phyloP scores from a whole-genome alignment of 192 early-diverging fungal species.

The Coemansia sp. region DNA sequence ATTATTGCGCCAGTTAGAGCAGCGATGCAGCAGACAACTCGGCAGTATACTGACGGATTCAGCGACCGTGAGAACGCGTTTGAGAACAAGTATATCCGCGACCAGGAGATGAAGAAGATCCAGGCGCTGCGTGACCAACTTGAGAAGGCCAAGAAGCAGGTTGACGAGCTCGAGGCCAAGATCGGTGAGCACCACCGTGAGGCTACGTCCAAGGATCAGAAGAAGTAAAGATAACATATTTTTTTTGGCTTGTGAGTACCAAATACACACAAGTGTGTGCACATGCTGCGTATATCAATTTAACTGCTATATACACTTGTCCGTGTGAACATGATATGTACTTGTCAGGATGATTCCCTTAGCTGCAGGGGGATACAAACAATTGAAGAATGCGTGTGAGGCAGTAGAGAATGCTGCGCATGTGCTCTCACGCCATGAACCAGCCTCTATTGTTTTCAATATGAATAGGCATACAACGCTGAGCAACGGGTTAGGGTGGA shows the following conservation, averaged over 20 bases:
- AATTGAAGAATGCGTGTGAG: neutral
- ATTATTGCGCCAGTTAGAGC: slow-evolving; percentile 15
- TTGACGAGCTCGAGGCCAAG: slow-evolving; percentile 36
- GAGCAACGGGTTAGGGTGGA: neutral
- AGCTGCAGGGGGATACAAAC: neutral
- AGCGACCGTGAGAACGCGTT: slow-evolving; percentile 53
- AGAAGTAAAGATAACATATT: slow-evolving; percentile 23
- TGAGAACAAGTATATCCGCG: slow-evolving; percentile 58
- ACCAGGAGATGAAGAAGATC: slow-evolving; percentile 47
- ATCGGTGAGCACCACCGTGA: slow-evolving; percentile 26
- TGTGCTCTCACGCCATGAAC: neutral
- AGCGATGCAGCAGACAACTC: slow-evolving; percentile 20
- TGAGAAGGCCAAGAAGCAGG: slow-evolving; percentile 35
- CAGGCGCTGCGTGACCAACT: slow-evolving; percentile 41
- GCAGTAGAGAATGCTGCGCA: neutral
- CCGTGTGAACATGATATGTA: neutral
- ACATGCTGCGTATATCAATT: neutral
- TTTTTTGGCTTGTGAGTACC: neutral
- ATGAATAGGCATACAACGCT: too few species aligned
- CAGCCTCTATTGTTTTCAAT: neutral
- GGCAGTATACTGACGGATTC: slow-evolving; percentile 44
- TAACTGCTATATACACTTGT: neutral
- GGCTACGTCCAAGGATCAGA: slow-evolving; percentile 9
- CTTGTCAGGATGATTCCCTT: neutral
- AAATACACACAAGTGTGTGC: neutral